Evolutionary conservation across 192 early-diverging fungal species (phyloP), one percentile per base, ranked within the genome.

Genomic region (Cladochytrium replicatum): DNA sequence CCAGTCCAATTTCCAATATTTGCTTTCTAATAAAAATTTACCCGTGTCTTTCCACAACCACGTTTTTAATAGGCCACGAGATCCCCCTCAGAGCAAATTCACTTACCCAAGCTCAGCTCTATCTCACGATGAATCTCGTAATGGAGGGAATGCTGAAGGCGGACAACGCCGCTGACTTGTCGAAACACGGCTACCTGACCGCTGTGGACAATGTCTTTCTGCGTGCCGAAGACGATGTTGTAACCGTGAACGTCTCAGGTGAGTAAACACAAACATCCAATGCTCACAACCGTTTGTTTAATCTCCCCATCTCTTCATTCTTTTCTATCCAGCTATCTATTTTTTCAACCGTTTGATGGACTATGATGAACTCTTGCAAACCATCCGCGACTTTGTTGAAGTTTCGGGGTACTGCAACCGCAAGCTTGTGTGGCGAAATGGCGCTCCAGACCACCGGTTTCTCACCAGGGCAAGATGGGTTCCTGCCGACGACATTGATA

Each of bases 141-240:
- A n/a, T n/a, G n/a, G n/a, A n/a, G n/a, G n/a, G n/a, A n/a, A n/a
- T n/a, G n/a, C n/a, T n/a, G n/a, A n/a, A n/a, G n/a, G n/a, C n/a
- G n/a, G n/a, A n/a, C n/a, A n/a, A n/a, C n/a, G n/a, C n/a, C n/a
- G n/a, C n/a, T n/a, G n/a, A n/a, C n/a, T n/a, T n/a, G n/a, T n/a
- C n/a, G n/a, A n/a, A n/a, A n/a, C n/a, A n/a, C n/a, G n/a, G n/a
- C n/a, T 54, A 37, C 32, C 29, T 60, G 0, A 47, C 41, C 7
- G 43, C 37, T 19, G 6, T 27, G 15, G 61, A 64, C 61, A 64
- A 64, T 56, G 13, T 64, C 32, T 64, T 64, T 31, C 43, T 64
- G 9, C 27, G 37, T 6, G n/a, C 54, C 29, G 61, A 64, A 32
- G 55, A 64, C 30, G 46, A 59, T n/a, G n/a, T n/a, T n/a, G n/a